phyloP scores from a whole-genome alignment of 1,139 yeast species.

The Blastobotrys petasosporus region DNA sequence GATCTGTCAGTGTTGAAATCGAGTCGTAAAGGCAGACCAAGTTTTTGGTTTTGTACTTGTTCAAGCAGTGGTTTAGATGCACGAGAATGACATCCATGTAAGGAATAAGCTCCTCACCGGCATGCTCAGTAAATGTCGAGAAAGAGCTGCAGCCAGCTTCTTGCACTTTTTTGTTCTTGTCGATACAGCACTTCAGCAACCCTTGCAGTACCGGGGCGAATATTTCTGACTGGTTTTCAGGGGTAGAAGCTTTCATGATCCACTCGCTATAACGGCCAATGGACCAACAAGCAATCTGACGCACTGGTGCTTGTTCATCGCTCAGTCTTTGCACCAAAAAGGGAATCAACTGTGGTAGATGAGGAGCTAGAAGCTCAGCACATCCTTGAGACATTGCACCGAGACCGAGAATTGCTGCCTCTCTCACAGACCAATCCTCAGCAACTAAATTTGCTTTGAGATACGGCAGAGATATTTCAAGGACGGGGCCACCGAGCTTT shows the following conservation, averaged over 20 bases:
- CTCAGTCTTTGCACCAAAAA: slow-evolving; percentile 72
- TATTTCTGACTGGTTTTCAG: slow-evolving; percentile 59
- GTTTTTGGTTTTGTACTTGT: slow-evolving; percentile 73
- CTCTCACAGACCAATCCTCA: slow-evolving; percentile 79
- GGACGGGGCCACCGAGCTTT: slow-evolving; percentile 59
- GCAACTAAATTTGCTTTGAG: slow-evolving; percentile 66
- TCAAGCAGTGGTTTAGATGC: slow-evolving; percentile 70
- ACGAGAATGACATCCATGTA: slow-evolving; percentile 61
- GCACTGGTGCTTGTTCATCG: slow-evolving; percentile 76
- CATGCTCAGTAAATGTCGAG: slow-evolving; percentile 72
- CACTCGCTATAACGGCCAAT: slow-evolving; percentile 77
- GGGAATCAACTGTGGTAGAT: slow-evolving; percentile 76
- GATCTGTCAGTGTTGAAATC: slow-evolving; percentile 84
- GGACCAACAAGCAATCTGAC: slow-evolving; percentile 96
- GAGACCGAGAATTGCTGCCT: slow-evolving; percentile 87
- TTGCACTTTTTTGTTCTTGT: slow-evolving; percentile 84
- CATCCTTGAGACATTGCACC: slow-evolving; percentile 96
- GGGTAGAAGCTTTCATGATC: slow-evolving; percentile 50
- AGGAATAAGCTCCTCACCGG: slow-evolving; percentile 55
- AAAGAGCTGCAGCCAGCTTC: slow-evolving; percentile 89
- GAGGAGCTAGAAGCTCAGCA: slow-evolving; percentile 60
- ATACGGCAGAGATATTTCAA: slow-evolving; percentile 64
- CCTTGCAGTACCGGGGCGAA: slow-evolving; percentile 76
- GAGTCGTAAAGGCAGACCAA: slow-evolving; percentile 81
- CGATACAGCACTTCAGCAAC: slow-evolving; percentile 67